Conservation (phyloP, 768 basidiomycete genomes). For the Lentinus brumalis region DNA sequence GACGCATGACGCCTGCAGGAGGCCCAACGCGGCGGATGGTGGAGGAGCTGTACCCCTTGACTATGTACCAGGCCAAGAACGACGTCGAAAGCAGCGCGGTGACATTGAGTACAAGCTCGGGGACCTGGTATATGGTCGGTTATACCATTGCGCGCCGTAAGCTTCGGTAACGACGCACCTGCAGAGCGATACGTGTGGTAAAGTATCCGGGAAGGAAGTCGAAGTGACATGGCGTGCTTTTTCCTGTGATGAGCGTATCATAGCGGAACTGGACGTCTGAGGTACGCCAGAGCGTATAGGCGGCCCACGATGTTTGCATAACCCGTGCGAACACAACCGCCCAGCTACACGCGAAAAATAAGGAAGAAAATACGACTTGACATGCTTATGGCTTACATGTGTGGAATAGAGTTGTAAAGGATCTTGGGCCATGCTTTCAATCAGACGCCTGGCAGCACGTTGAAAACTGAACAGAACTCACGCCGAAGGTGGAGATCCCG, state of each 20-base stretch:
- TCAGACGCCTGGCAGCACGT: not conserved
- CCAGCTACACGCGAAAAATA: slow-evolving; percentile 42
- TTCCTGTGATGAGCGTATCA: slow-evolving; percentile 38
- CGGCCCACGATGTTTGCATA: slow-evolving; percentile 51
- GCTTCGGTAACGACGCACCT: slow-evolving; percentile 35
- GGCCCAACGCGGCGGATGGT: slow-evolving; percentile 58
- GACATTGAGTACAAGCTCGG: slow-evolving; percentile 48
- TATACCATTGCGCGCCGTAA: not conserved
- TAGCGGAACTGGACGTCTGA: slow-evolving; percentile 36
- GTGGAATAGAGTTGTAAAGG: slow-evolving; percentile 53
- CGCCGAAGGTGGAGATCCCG: slow-evolving; percentile 48
- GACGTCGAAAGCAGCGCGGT: slow-evolving; percentile 44
- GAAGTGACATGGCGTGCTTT: slow-evolving; percentile 49
- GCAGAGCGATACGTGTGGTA: slow-evolving; percentile 38
- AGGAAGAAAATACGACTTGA: not conserved
- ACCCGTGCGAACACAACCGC: slow-evolving; percentile 51
- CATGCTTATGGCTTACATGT: slow-evolving; percentile 41
- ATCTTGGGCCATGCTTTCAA: slow-evolving; percentile 29
- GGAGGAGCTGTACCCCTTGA: slow-evolving; percentile 48
- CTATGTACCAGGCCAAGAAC: slow-evolving; percentile 48
- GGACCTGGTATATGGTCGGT: slow-evolving; percentile 38
- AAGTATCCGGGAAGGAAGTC: slow-evolving; percentile 52
- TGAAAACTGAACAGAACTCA: slow-evolving; percentile 8
- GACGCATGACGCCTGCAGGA: slow-evolving; percentile 47
- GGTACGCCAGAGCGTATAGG: slow-evolving; percentile 53